phyloP scores from a whole-genome alignment of 495 filamentous ascomycete species.

The Cercophora scortea region DNA sequence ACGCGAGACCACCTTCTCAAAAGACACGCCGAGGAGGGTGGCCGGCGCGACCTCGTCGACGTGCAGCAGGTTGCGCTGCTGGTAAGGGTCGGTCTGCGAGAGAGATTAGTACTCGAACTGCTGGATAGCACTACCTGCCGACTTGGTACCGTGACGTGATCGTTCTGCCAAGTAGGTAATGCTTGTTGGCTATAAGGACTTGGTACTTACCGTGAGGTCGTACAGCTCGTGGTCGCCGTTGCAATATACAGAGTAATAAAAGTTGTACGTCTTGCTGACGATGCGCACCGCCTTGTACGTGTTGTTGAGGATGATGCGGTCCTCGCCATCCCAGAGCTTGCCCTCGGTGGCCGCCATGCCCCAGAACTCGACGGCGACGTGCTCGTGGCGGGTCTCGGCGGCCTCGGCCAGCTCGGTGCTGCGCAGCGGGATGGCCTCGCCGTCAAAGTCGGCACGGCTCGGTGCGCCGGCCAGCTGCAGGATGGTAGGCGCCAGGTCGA shows the following conservation, averaged over 20 bases:
- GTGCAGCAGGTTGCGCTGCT: slow-evolving; percentile 51
- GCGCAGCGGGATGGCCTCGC: slow-evolving; percentile 45
- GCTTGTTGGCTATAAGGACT: background rate
- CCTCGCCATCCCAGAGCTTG: slow-evolving; percentile 16
- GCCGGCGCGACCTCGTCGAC: slow-evolving; percentile 7
- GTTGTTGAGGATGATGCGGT: slow-evolving; percentile 36
- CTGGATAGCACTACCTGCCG: too few species aligned
- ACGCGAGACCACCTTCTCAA: slow-evolving; percentile 38
- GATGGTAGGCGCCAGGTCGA: slow-evolving; percentile 62
- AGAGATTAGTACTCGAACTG: background rate
- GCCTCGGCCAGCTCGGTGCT: slow-evolving; percentile 21
- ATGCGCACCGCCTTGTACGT: slow-evolving; percentile 59
- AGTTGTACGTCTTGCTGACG: slow-evolving; percentile 43
- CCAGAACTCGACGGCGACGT: slow-evolving; percentile 63
- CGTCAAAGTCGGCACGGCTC: slow-evolving; percentile 49
- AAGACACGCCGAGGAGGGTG: slow-evolving; percentile 35
- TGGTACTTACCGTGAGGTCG: slow-evolving; percentile 42
- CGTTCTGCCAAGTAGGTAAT: too few species aligned
- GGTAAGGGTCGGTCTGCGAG: slow-evolving; percentile 49
- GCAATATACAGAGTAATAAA: slow-evolving; percentile 63
- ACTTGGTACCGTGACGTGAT: too few species aligned
- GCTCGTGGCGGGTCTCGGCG: slow-evolving; percentile 42
- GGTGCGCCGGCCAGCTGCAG: slow-evolving; percentile 45
- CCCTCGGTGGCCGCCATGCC: slow-evolving; percentile 47
- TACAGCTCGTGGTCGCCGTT: slow-evolving; percentile 58